Percentiles rank a stretch among this genome's conserved stretches.
Evolutionary conservation across 176 grass and related monocot genomes (phyloP).

Genomic region (Rhynchospora breviuscula): DNA sequence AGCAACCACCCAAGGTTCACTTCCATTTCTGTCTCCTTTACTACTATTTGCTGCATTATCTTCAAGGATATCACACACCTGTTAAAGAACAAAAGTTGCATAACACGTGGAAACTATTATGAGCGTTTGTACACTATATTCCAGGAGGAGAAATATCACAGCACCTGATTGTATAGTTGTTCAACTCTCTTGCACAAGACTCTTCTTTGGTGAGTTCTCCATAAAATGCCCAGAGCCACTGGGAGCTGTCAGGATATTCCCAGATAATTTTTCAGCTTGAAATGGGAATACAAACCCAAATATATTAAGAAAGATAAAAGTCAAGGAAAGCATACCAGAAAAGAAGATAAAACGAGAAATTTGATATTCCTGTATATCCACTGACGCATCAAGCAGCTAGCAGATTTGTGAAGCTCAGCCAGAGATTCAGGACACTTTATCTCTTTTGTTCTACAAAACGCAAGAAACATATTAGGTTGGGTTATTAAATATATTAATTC

Average conservation of each 20-base stretch:
- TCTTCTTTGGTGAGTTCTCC: slow-evolving; percentile 36
- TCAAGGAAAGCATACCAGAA: slow-evolving; percentile 40
- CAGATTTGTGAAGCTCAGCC: slow-evolving; percentile 53
- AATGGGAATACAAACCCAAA: slow-evolving; percentile 4
- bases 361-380: slow-evolving; percentile 55
- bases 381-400: slow-evolving; percentile 40
- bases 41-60: slow-evolving; percentile 40
- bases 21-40: slow-evolving; percentile 30
- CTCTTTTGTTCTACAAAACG: slow-evolving; percentile 38
- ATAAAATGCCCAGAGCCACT: slow-evolving; percentile 39
- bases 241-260: slow-evolving; percentile 46
- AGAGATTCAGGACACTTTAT: slow-evolving; percentile 65
- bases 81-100: slow-evolving; percentile 18
- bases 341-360: slow-evolving; percentile 20
- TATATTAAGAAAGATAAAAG: neutral
- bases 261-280: slow-evolving; percentile 1
- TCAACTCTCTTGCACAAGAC: slow-evolving; percentile 46
- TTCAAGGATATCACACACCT: slow-evolving; percentile 96
- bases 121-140: neutral
- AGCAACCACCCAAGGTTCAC: slow-evolving; percentile 62
- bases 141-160: neutral
- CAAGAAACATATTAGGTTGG: neutral
- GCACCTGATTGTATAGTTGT: slow-evolving; percentile 66
- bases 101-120: neutral
- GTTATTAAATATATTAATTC: neutral